Conservation (phyloP, 2,329 filamentous ascomycete species). For the Aspergillus terreus region DNA sequence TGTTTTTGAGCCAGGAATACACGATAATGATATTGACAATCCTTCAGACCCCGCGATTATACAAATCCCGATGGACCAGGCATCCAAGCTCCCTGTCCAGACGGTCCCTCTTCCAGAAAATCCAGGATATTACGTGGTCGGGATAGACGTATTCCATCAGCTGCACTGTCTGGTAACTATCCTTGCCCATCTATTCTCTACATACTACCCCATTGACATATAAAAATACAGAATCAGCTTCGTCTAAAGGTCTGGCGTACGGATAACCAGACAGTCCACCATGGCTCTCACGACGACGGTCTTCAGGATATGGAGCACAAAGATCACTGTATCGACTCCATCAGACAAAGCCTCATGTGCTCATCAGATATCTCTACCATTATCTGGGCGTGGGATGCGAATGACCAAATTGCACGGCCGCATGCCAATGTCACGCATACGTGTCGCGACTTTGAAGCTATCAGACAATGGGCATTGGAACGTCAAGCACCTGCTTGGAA, state of each 20-base stretch:
- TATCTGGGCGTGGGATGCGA: slow-evolving; percentile 8
- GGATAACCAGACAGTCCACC: neutral
- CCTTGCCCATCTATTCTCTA: neutral
- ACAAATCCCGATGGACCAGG: slow-evolving; percentile 4
- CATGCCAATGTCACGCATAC: slow-evolving; percentile 7
- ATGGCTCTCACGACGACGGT: neutral
- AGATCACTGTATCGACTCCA: slow-evolving; percentile 14
- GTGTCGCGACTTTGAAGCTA: slow-evolving; percentile 15
- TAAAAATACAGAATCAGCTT: neutral
- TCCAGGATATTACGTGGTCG: slow-evolving; percentile 9
- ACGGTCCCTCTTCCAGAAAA: slow-evolving; percentile 10
- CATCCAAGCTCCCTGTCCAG: slow-evolving; percentile 8
- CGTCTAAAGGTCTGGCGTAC: neutral
- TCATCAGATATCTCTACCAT: slow-evolving; percentile 9
- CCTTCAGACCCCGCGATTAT: neutral
- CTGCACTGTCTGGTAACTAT: slow-evolving; percentile 21
- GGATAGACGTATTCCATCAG: slow-evolving; percentile 18
- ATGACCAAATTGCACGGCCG: neutral
- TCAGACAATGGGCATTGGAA: slow-evolving; percentile 9
- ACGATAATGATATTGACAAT: neutral
- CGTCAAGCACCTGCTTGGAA: neutral
- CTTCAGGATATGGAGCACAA: slow-evolving; percentile 9
- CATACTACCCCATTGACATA: neutral
- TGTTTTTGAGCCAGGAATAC: neutral
- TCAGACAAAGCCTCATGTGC: slow-evolving; percentile 18